These are phyloP conservation scores for Logfia minima DNA, from an alignment of 129 eudicot species.

Conservation along the genomic window DNA sequence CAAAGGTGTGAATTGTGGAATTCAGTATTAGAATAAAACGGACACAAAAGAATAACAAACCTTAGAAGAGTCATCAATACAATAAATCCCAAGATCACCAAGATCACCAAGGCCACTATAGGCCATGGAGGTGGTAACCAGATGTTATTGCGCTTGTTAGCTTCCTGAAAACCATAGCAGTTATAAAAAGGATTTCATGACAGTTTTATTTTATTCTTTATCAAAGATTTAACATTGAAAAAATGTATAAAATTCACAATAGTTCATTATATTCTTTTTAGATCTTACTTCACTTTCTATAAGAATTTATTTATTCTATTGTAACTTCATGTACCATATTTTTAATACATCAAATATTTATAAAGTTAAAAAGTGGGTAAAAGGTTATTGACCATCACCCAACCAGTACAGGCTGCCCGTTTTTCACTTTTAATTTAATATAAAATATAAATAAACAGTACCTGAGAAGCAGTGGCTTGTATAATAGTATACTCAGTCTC, in stretches of 20 bases:
- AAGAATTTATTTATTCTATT: neutral
- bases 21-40: neutral
- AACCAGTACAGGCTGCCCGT: neutral
- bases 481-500: constrained; percentile 93
- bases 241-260: neutral
- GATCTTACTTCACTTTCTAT: neutral
- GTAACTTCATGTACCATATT: neutral
- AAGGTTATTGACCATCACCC: neutral
- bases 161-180: constrained; percentile 61
- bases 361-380: neutral
- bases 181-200: constrained; percentile 4
- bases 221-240: neutral
- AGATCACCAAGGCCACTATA: constrained; percentile 66
- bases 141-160: constrained; percentile 87
- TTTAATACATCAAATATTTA: neutral
- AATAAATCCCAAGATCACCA: constrained; percentile 84
- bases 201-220: neutral
- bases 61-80: constrained; percentile 97
- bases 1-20: constrained; percentile 17
- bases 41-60: constrained; percentile 33
- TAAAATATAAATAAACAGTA: constrained; percentile 29
- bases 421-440: neutral
- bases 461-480: constrained; percentile 94
- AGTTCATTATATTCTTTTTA: neutral
- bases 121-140: constrained; percentile 99